phyloP scores from a whole-genome alignment of 2,329 filamentous ascomycete species.

The Emydomyces testavorans region DNA sequence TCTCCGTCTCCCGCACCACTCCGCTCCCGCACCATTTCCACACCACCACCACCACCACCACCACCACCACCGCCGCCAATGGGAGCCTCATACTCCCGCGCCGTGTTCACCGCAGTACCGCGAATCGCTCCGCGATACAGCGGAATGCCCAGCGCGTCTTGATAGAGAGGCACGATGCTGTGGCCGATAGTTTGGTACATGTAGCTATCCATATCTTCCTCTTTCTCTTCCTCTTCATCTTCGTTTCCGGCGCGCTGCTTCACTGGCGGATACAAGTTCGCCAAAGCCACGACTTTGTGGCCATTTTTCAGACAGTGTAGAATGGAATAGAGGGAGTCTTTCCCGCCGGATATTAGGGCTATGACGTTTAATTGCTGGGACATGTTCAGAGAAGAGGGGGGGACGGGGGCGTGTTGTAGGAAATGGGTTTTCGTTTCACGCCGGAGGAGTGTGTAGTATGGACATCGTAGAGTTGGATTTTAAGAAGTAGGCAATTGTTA shows the following conservation, averaged over 20 bases:
- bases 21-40: slow-evolving; percentile 58
- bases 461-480: no score
- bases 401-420: no score
- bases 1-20: no score
- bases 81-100: slow-evolving; percentile 54
- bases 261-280: slow-evolving; percentile 63
- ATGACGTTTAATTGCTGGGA: slow-evolving; percentile 56
- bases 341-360: slow-evolving; percentile 86
- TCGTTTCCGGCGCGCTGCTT: slow-evolving; percentile 21
- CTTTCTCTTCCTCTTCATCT: slow-evolving; percentile 31
- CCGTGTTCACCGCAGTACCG: slow-evolving; percentile 58
- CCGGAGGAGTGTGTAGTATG: no score
- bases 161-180: slow-evolving; percentile 73
- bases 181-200: slow-evolving; percentile 99
- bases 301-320: slow-evolving; percentile 81
- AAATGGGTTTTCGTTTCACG: no score
- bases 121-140: slow-evolving; percentile 69
- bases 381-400: slow-evolving; percentile 11
- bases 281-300: slow-evolving; percentile 74
- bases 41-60: slow-evolving; percentile 57
- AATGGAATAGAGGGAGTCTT: slow-evolving; percentile 90
- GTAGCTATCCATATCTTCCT: slow-evolving; percentile 79
- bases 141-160: slow-evolving; percentile 63
- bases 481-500: no score
- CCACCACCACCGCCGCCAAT: no score